Evolutionary conservation across 2,329 filamentous ascomycete genomes (phyloP).

Genomic region (Trichoderma semiorbis): DNA sequence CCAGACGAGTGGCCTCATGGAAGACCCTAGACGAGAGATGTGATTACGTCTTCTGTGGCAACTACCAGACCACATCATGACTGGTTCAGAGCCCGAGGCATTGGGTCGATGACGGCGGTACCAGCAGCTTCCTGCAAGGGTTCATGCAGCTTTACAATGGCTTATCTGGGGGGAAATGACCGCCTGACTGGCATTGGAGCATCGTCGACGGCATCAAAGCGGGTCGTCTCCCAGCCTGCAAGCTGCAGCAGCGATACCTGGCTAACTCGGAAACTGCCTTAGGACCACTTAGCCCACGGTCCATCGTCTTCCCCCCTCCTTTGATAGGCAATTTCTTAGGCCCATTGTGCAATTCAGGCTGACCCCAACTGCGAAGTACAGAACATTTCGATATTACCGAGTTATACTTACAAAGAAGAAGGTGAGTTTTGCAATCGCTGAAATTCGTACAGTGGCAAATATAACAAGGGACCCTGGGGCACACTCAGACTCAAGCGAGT

Average conservation of each 20-base stretch:
- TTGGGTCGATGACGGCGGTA: conserved; percentile 5
- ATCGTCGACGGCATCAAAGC: conserved; percentile 8
- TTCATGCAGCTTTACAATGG: conserved; percentile 12
- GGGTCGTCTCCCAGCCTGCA: not conserved
- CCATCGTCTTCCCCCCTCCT: not conserved
- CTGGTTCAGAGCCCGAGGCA: conserved; percentile 8
- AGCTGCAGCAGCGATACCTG: not conserved
- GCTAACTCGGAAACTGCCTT: not conserved
- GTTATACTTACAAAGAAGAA: not conserved
- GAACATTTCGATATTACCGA: not conserved
- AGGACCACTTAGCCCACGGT: not conserved
- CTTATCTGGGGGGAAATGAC: conserved; percentile 10
- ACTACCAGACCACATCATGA: not conserved
- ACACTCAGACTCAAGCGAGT: not conserved
- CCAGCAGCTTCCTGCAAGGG: not conserved
- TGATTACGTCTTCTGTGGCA: not conserved
- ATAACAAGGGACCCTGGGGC: not conserved
- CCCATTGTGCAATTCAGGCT: not conserved
- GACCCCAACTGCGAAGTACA: not conserved
- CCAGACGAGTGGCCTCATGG: not conserved
- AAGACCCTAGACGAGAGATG: not conserved
- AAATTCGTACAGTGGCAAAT: not conserved
- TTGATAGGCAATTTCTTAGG: not conserved
- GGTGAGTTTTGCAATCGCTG: not conserved
- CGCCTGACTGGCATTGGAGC: conserved; percentile 15